Evolutionary conservation across 164 flowering plant species (phyloP), one percentile per base, ranked within the genome.

Genomic region (Magnolia officinalis): DNA sequence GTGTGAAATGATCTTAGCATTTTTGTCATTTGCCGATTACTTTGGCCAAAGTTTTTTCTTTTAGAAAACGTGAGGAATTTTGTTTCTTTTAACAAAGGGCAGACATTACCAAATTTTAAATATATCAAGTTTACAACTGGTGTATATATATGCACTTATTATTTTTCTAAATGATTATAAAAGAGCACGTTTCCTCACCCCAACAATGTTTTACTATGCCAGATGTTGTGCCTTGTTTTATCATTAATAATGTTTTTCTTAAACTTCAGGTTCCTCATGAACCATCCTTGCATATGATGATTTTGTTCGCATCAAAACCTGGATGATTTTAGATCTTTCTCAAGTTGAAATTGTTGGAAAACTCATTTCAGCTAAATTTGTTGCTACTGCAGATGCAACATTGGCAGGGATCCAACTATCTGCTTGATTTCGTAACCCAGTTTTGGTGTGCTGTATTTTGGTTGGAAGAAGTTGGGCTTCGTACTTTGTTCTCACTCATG

Each of bases 1-100:
- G 52, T 94, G 97, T 78, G 99, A 96, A 76, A 96, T 96, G 99
- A 96, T 96, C 20, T 84, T 96, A 63, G 92, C 96, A 70, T 96
- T 93, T 81, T 83, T 96, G 65, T 96, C 99, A 1, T 96, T 94
- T 81, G 98, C 91, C 49, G 98, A 96, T 50, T 90, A 89, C 77
- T 96, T 90, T 79, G 97, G 24, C 98, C 98, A 9, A 96, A 77
- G 72, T 96, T 67, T 72, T 91, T 96, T 76, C 92, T 92, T 20
- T 77, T 96, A n/a, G 99, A 96, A 90, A 96, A 96, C 79, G 98
- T 94, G 51, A 79, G 99, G 79, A 96, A 88, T 80, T 92, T 90
- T 85, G 89, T 94, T 9, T 93, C 97, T 5, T 93, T 95, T 86
- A 95, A 95, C 80, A 93, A 92, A 81, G 98, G 98, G 59, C 97